Evolutionary conservation across 345 rosid species (phyloP), one percentile per base, ranked within the genome.

Genomic region (Aquilaria malaccensis): DNA sequence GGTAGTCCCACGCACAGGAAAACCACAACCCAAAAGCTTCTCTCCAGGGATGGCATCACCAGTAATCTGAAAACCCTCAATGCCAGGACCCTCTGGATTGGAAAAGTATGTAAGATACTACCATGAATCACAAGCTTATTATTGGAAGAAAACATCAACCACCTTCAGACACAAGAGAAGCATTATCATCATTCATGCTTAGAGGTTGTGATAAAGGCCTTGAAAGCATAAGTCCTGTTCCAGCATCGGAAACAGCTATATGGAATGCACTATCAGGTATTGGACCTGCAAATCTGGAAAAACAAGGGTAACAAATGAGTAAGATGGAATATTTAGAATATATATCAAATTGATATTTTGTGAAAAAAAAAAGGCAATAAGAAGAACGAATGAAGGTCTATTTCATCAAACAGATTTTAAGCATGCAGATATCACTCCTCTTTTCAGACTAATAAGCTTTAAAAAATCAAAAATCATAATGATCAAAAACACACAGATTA

Each of bases 1-100:
- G 37, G 96, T 81, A 57, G 97, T 94, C 70, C 99, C 99, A 52
- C 85, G 83, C 3, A 85, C 93, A 13, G 93, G 88, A 74, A 69
- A 88, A 46, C 99, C 99, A 22, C 99, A 94, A 43, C 96, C 99
- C 70, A 94, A 84, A 71, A 94, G 87, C 77, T 72, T 89, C 70
- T 76, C 93, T 72, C 99, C 99, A 22, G 96, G 99, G 58, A 78
- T 67, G 43, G 96, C 93, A 60, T 83, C 95, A 51, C 99, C 99
- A 73, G 79, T 71, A 55, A 94, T 86, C 82, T 94, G 99, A 71
- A 94, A 94, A 31, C 80, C 80, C 60, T 90, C 97, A 56, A 94
- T 94, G 55, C 89, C 97, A 59, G 99, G 99, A 37, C 95, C 84
- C 54, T 82, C 93, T 85, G 76, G 64, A 76, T 67, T 61, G 45